phyloP scores from a whole-genome alignment of 1,284 basidiomycete genomes.

The Ceraceosorus bombacis region DNA sequence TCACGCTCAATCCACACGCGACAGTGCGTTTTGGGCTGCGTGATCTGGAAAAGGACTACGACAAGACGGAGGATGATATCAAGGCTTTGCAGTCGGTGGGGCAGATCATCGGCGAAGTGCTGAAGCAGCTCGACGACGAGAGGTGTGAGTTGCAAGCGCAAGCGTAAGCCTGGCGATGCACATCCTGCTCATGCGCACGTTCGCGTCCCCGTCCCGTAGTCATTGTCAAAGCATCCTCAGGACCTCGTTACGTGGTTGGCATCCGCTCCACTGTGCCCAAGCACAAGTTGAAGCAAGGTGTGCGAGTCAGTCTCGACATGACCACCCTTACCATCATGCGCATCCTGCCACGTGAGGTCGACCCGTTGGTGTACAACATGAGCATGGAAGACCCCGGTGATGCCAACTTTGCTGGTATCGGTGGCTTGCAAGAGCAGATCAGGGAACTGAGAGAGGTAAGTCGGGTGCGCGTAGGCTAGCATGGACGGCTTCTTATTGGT shows the following conservation, averaged over 20 bases:
- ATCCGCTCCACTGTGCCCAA: slow-evolving; percentile 87
- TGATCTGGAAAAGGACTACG: slow-evolving; percentile 78
- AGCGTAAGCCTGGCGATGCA: background rate
- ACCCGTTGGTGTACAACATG: slow-evolving; percentile 99
- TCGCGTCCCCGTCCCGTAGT: slow-evolving; percentile 54
- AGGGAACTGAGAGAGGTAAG: slow-evolving; percentile 82
- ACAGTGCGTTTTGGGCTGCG: slow-evolving; percentile 52
- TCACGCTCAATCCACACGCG: background rate
- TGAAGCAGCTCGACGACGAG: slow-evolving; percentile 97
- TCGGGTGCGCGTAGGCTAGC: background rate
- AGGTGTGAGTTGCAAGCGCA: slow-evolving; percentile 62
- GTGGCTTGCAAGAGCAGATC: slow-evolving; percentile 91
- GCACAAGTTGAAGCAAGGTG: slow-evolving; percentile 83
- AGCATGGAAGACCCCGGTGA: slow-evolving; percentile 94
- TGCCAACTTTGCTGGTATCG: slow-evolving; percentile 92
- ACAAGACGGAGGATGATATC: slow-evolving; percentile 97
- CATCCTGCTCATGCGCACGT: background rate
- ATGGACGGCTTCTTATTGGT: background rate
- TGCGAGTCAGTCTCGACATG: slow-evolving; percentile 97
- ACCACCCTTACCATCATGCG: slow-evolving; percentile 95
- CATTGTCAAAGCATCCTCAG: slow-evolving; percentile 97
- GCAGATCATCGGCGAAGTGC: slow-evolving; percentile 97
- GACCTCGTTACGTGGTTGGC: slow-evolving; percentile 98
- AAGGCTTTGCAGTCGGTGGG: slow-evolving; percentile 98
- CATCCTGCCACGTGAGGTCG: slow-evolving; percentile 92